Conservation (phyloP, 768 basidiomycete genomes). For the Mycena filopes region DNA sequence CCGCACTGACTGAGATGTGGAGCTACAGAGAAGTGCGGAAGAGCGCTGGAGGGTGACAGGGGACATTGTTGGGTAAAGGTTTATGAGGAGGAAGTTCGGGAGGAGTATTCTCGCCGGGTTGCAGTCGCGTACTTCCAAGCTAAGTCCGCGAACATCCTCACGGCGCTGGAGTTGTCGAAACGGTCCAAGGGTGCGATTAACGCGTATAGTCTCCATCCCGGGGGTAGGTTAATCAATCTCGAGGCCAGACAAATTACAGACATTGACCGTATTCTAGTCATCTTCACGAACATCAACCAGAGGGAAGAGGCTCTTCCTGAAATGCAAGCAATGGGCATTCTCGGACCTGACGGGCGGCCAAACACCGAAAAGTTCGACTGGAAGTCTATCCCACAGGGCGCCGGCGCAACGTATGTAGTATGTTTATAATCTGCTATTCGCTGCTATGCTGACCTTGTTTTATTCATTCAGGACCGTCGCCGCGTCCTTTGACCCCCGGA, state of each 20-base stretch:
- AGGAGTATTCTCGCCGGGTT: too few relatives aligned
- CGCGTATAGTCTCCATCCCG: too few relatives aligned
- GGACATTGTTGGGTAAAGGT: too few relatives aligned
- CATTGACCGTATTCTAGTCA: too few relatives aligned
- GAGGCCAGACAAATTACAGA: too few relatives aligned
- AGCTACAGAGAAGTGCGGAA: too few relatives aligned
- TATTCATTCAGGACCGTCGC: neutral
- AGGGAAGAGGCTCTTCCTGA: neutral
- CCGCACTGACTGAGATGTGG: too few relatives aligned
- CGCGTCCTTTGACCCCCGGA: neutral
- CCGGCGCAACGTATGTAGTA: neutral
- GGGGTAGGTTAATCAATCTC: too few relatives aligned
- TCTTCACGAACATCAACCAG: neutral
- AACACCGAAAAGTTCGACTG: neutral
- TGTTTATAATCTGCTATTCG: neutral
- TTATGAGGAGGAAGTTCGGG: too few relatives aligned
- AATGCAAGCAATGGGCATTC: neutral
- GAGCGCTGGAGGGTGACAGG: too few relatives aligned
- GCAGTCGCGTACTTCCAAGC: neutral
- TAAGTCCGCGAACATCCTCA: neutral
- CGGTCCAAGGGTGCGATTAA: neutral
- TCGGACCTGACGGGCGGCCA: neutral
- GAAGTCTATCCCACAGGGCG: constrained; percentile 6
- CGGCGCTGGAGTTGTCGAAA: neutral
- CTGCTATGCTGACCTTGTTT: too few relatives aligned